phyloP scores from a whole-genome alignment of 805 yeast species.

The Zygosaccharomyces siamensis region DNA sequence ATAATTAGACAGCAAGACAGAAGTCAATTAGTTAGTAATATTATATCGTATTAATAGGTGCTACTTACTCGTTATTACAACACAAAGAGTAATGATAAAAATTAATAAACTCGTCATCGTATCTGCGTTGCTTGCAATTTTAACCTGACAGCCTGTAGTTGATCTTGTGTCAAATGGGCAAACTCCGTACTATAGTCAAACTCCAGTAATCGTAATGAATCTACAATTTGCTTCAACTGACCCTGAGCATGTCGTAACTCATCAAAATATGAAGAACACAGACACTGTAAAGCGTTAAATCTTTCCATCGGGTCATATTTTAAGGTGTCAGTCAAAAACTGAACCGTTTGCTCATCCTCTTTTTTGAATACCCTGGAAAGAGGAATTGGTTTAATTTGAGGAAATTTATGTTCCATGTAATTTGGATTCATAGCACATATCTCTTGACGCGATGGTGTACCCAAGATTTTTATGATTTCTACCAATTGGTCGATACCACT shows the following conservation, averaged over 20 bases:
- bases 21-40: background rate
- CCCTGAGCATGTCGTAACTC: constrained; percentile 28
- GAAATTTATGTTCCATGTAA: constrained; percentile 95
- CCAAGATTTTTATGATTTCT: constrained; percentile 91
- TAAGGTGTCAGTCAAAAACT: constrained; percentile 51
- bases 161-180: constrained; percentile 26
- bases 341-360: constrained; percentile 45
- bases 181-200: constrained; percentile 30
- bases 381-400: constrained; percentile 77
- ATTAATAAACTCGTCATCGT: constrained; percentile 9
- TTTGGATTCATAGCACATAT: constrained; percentile 93
- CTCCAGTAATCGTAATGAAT: constrained; percentile 25
- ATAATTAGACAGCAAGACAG: background rate
- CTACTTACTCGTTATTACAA: background rate
- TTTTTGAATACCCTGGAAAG: constrained; percentile 58
- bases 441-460: constrained; percentile 91
- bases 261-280: constrained; percentile 31
- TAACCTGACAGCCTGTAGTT: constrained; percentile 25
- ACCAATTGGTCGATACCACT: constrained; percentile 96
- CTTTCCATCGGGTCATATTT: constrained; percentile 68
- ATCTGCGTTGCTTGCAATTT: constrained; percentile 18
- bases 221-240: constrained; percentile 15
- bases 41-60: background rate
- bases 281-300: constrained; percentile 46
- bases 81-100: background rate